Percentiles rank a stretch among this genome's conserved stretches.
Conservation (phyloP, 179 eudicot species). For the Vitellaria paradoxa region DNA sequence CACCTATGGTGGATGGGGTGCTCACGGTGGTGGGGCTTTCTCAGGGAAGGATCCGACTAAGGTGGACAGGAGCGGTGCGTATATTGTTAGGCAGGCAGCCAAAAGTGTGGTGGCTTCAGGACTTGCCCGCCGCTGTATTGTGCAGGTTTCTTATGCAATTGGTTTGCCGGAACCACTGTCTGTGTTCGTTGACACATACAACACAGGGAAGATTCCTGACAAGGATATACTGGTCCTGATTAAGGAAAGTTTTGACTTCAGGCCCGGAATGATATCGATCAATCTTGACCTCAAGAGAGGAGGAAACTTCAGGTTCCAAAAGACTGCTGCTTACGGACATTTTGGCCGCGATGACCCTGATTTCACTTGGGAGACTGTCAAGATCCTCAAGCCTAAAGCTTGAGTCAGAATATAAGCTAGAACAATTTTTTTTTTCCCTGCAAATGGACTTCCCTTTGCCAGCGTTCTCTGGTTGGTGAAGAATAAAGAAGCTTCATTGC, state of each 20-base stretch:
- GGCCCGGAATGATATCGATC: slow-evolving; percentile 45
- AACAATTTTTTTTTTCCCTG: background rate
- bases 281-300: slow-evolving; percentile 38
- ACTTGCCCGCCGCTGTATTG: slow-evolving; percentile 34
- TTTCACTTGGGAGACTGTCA: slow-evolving; percentile 45
- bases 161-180: slow-evolving; percentile 32
- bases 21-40: slow-evolving; percentile 33
- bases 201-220: slow-evolving; percentile 29
- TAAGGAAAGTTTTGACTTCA: slow-evolving; percentile 37
- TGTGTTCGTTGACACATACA: slow-evolving; percentile 31
- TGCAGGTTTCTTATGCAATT: slow-evolving; percentile 36
- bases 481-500: slow-evolving; percentile 9
- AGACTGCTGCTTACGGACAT: slow-evolving; percentile 46
- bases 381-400: slow-evolving; percentile 42
- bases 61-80: slow-evolving; percentile 34
- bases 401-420: slow-evolving; percentile 6
- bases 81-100: slow-evolving; percentile 31
- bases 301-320: slow-evolving; percentile 39
- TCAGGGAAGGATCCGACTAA: slow-evolving; percentile 32
- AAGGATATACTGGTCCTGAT: slow-evolving; percentile 29
- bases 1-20: slow-evolving; percentile 34
- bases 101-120: slow-evolving; percentile 35
- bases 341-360: slow-evolving; percentile 40
- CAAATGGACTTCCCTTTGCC: slow-evolving; percentile 1
- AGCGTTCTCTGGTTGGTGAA: background rate